Percentiles rank a stretch among this genome's conserved stretches.
Conservation (phyloP, 164 flowering plant genomes). For the Tinospora cordifolia region DNA sequence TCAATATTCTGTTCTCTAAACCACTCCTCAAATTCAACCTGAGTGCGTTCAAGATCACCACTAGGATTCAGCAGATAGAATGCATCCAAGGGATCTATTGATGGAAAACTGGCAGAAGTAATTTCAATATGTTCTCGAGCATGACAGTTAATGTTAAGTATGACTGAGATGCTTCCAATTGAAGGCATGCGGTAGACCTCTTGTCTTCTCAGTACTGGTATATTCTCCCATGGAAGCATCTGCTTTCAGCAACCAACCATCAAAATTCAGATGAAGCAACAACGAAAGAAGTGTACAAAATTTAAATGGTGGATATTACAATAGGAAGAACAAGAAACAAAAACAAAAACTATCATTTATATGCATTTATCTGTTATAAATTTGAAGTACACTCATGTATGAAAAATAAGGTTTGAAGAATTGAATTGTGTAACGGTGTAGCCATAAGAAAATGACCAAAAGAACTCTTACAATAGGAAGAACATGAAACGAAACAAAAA, state of each 20-base stretch:
- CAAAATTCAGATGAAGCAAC: background rate
- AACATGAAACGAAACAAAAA: background rate
- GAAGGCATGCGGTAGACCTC: slow-evolving; percentile 99
- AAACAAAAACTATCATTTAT: background rate
- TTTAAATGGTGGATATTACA: background rate
- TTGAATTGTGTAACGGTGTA: background rate
- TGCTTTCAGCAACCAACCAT: slow-evolving; percentile 23
- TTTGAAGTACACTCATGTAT: background rate
- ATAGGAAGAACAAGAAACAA: background rate
- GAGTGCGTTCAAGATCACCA: slow-evolving; percentile 73
- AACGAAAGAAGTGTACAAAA: background rate
- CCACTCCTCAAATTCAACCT: slow-evolving; percentile 82
- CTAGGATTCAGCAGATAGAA: slow-evolving; percentile 88
- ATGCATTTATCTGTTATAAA: background rate
- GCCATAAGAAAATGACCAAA: background rate
- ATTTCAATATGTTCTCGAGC: slow-evolving; percentile 24
- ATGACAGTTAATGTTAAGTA: slow-evolving; percentile 32
- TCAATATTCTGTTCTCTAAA: slow-evolving; percentile 63
- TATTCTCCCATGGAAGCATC: slow-evolving; percentile 99
- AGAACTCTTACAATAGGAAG: background rate
- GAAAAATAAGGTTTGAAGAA: background rate
- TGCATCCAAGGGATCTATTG: slow-evolving; percentile 84
- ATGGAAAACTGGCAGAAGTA: slow-evolving; percentile 38
- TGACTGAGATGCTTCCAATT: slow-evolving; percentile 50
- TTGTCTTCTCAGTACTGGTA: slow-evolving; percentile 66